Conservation (phyloP, 352 stramenopile genomes). For the Phytophthora ramorum region DNA sequence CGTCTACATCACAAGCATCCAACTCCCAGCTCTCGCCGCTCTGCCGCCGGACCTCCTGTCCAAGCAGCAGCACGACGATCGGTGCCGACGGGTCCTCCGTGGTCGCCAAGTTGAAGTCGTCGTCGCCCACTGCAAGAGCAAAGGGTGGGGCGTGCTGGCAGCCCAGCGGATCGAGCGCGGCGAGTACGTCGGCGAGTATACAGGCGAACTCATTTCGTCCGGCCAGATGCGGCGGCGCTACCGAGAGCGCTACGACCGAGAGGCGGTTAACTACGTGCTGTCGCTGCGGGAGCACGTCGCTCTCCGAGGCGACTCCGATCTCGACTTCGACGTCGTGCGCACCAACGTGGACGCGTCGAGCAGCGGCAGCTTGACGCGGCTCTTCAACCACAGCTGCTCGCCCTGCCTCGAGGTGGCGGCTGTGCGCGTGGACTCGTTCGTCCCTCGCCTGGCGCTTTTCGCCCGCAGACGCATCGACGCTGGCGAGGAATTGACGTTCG, state of each 20-base stretch:
- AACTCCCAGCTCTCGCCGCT: slow-evolving; percentile 24
- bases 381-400: slow-evolving; percentile 77
- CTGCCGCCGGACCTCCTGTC: slow-evolving; percentile 29
- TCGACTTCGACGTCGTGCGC: slow-evolving; percentile 40
- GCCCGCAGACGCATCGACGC: slow-evolving; percentile 31
- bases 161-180: slow-evolving; percentile 36
- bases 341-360: slow-evolving; percentile 69
- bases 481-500: slow-evolving; percentile 66
- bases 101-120: slow-evolving; percentile 43
- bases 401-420: slow-evolving; percentile 57
- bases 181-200: slow-evolving; percentile 70
- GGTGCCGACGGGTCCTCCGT: slow-evolving; percentile 28
- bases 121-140: slow-evolving; percentile 30
- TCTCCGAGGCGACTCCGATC: neutral
- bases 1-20: slow-evolving; percentile 38
- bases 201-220: slow-evolving; percentile 64
- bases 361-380: slow-evolving; percentile 65
- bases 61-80: slow-evolving; percentile 29
- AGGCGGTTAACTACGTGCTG: slow-evolving; percentile 59
- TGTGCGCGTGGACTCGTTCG: slow-evolving; percentile 62
- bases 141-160: slow-evolving; percentile 59
- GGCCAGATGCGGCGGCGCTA: slow-evolving; percentile 49
- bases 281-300: slow-evolving; percentile 55
- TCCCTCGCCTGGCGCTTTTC: slow-evolving; percentile 70
- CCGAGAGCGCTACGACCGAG: slow-evolving; percentile 29